Evolutionary conservation across 1,284 basidiomycete genomes (phyloP).

Genomic region (Wallemia hederae): DNA sequence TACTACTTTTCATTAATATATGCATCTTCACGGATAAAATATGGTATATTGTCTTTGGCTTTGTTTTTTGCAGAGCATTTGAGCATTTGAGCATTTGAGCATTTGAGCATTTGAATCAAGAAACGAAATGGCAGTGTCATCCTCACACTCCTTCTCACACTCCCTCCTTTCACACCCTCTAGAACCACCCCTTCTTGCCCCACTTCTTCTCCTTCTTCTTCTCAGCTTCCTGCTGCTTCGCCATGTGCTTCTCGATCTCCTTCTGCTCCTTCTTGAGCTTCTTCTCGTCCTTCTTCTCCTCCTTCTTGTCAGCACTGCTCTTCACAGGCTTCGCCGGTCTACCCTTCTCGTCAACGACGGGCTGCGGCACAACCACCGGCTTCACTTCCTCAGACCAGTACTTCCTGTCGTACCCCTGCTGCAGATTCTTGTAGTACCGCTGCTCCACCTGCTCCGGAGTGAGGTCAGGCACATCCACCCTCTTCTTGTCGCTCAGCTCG

Average conservation of each 20-base stretch:
- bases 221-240: not conserved
- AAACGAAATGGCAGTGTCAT: too few relatives aligned
- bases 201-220: not conserved
- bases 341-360: not conserved
- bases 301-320: not conserved
- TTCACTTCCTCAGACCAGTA: not conserved
- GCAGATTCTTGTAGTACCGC: not conserved
- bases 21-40: too few relatives aligned
- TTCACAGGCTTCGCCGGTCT: too few relatives aligned
- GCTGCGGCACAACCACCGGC: not conserved
- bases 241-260: not conserved
- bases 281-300: not conserved
- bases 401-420: not conserved
- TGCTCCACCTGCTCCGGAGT: not conserved
- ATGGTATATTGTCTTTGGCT: too few relatives aligned
- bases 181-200: not conserved
- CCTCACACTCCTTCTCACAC: too few relatives aligned
- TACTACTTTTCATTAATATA: too few relatives aligned
- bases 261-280: not conserved
- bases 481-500: not conserved
- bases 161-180: too few relatives aligned
- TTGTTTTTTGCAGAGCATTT: too few relatives aligned
- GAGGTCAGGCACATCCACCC: not conserved
- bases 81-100: too few relatives aligned
- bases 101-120: too few relatives aligned